These are phyloP conservation scores for Backusella sp. DNA, from an alignment of 192 early-diverging fungal species.

Conservation along the genomic window DNA sequence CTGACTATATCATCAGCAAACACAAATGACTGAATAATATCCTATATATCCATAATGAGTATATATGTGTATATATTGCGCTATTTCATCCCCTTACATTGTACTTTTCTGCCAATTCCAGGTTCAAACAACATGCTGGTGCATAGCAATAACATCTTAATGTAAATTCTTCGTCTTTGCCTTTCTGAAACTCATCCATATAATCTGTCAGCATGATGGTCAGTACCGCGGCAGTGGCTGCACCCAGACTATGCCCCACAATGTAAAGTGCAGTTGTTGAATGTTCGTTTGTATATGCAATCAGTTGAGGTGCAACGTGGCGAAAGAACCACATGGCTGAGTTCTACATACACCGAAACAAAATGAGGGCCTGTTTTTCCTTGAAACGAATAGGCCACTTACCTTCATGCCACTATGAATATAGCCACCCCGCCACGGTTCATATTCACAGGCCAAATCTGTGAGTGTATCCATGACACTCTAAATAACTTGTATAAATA, in stretches of 20 bases:
- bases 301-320: constrained; percentile 60
- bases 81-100: not conserved
- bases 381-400: not conserved
- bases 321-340: constrained; percentile 73
- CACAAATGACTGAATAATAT: constrained; percentile 53
- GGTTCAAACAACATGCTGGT: constrained; percentile 43
- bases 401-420: constrained; percentile 74
- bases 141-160: constrained; percentile 52
- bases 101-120: constrained; percentile 50
- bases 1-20: constrained; percentile 55
- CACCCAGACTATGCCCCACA: constrained; percentile 76
- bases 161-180: constrained; percentile 28
- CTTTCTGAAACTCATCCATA: constrained; percentile 46
- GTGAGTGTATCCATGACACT: constrained; percentile 73
- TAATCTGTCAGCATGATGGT: constrained; percentile 70
- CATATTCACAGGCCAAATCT: constrained; percentile 75
- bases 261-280: constrained; percentile 54
- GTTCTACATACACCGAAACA: constrained; percentile 1
- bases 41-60: constrained; percentile 4
- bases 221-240: constrained; percentile 65
- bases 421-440: constrained; percentile 73
- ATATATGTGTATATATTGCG: not conserved
- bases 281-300: constrained; percentile 57
- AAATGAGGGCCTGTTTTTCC: not conserved
- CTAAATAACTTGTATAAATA: constrained; percentile 21